A percentile compares a stretch with the other conserved stretches of the same genome.
Evolutionary conservation across 2,329 filamentous ascomycete species (phyloP).

Genomic region (Alternaria solani): DNA sequence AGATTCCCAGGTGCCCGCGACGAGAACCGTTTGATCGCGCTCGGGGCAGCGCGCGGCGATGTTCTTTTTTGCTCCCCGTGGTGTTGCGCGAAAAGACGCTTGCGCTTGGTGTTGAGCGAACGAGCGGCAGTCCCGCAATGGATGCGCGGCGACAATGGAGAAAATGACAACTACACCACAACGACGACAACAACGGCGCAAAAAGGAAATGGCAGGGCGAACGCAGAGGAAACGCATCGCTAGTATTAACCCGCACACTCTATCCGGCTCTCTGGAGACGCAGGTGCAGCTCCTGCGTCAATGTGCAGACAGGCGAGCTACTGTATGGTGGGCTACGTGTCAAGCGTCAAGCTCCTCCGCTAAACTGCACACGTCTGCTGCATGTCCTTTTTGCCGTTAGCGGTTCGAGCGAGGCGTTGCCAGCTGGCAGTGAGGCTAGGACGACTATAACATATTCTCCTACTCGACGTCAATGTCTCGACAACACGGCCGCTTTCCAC

Average conservation of each 20-base stretch:
- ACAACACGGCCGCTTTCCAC: constrained; percentile 24
- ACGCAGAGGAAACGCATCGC: constrained; percentile 33
- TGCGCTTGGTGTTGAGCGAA: constrained; percentile 27
- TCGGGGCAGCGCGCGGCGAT: constrained; percentile 14
- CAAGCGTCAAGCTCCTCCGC: constrained; percentile 45
- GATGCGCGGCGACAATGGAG: constrained; percentile 27
- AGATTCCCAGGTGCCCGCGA: constrained; percentile 27
- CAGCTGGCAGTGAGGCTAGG: constrained; percentile 48
- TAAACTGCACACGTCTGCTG: constrained; percentile 43
- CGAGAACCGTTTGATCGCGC: constrained; percentile 24
- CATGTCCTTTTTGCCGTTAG: constrained; percentile 39
- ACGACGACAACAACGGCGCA: constrained; percentile 20
- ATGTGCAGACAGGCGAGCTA: constrained; percentile 49
- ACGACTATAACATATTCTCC: constrained; percentile 29
- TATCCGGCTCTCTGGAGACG: constrained; percentile 46
- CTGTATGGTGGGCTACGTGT: constrained; percentile 49
- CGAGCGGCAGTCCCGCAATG: constrained; percentile 30
- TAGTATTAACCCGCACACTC: constrained; percentile 46
- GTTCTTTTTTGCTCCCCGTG: constrained; percentile 1
- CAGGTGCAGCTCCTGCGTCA: constrained; percentile 52
- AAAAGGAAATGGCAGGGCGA: constrained; percentile 37
- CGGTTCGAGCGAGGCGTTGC: constrained; percentile 44
- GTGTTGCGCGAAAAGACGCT: constrained; percentile 21
- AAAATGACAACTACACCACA: constrained; percentile 6
- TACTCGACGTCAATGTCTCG: constrained; percentile 28